These are phyloP conservation scores for Vanrija humicola DNA, from an alignment of 1,284 basidiomycete species.

Conservation along the genomic window DNA sequence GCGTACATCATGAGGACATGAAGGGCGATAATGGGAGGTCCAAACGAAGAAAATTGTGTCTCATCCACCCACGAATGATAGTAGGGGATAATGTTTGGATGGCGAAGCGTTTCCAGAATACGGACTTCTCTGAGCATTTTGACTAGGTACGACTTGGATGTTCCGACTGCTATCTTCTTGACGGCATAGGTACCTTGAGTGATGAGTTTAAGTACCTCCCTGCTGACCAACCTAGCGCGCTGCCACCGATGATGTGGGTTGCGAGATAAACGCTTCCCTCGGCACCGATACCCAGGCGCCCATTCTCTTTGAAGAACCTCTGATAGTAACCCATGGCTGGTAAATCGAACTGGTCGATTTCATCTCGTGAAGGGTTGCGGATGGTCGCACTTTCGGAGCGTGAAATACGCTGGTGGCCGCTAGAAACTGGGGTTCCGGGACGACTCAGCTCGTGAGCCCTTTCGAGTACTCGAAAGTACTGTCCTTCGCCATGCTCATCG, in stretches of 20 bases:
- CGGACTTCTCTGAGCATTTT: slow-evolving; percentile 78
- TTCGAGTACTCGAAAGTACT: slow-evolving; percentile 45
- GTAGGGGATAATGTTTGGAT: slow-evolving; percentile 89
- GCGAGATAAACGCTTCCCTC: slow-evolving; percentile 72
- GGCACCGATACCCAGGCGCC: slow-evolving; percentile 82
- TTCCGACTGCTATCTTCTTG: slow-evolving; percentile 91
- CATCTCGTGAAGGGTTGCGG: slow-evolving; percentile 8
- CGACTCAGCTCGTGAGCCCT: slow-evolving; percentile 41
- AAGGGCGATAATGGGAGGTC: slow-evolving; percentile 73
- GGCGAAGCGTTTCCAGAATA: slow-evolving; percentile 76
- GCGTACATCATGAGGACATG: slow-evolving; percentile 92
- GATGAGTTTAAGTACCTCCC: not conserved
- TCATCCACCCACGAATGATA: slow-evolving; percentile 93
- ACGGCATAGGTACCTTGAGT: slow-evolving; percentile 63
- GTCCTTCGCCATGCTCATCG: slow-evolving; percentile 1
- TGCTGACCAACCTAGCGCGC: slow-evolving; percentile 24
- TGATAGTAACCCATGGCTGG: slow-evolving; percentile 53
- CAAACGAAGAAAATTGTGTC: slow-evolving; percentile 74
- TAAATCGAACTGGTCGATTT: slow-evolving; percentile 18
- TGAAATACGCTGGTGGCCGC: slow-evolving; percentile 42
- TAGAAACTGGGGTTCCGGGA: slow-evolving; percentile 25
- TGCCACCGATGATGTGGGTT: slow-evolving; percentile 37
- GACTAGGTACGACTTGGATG: slow-evolving; percentile 75
- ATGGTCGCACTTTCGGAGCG: slow-evolving; percentile 21
- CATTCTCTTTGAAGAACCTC: slow-evolving; percentile 83